A percentile compares a stretch with the other conserved stretches of the same genome.
Evolutionary conservation across 257 asterid species (phyloP).

Genomic region (Primulina eburnea): DNA sequence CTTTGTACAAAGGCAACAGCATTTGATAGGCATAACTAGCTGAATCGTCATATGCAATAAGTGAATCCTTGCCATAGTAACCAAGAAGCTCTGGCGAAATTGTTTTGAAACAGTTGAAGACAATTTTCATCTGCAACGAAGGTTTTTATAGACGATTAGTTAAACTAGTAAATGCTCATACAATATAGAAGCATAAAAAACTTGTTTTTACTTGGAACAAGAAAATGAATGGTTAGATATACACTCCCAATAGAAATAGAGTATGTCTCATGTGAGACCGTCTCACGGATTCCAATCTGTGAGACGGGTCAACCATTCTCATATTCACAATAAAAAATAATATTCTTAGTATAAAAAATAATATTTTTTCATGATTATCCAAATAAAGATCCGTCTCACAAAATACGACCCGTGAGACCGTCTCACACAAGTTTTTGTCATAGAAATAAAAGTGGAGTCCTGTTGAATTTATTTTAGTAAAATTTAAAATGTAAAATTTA

Average conservation of each 20-base stretch:
- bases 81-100: slow-evolving; percentile 59
- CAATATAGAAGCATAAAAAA: neutral
- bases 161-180: neutral
- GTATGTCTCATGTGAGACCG: too few species aligned
- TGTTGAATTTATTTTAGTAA: neutral
- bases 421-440: too few species aligned
- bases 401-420: too few species aligned
- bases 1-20: slow-evolving; percentile 76
- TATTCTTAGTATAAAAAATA: too few species aligned
- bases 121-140: slow-evolving; percentile 69
- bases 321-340: too few species aligned
- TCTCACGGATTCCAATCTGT: too few species aligned
- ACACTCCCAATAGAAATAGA: neutral
- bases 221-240: neutral
- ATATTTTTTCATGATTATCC: too few species aligned
- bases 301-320: too few species aligned
- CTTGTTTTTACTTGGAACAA: neutral
- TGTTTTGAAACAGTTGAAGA: slow-evolving; percentile 65
- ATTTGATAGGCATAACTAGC: slow-evolving; percentile 62
- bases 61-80: slow-evolving; percentile 21
- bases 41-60: slow-evolving; percentile 36
- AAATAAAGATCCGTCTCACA: too few species aligned
- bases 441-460: neutral
- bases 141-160: slow-evolving; percentile 13
- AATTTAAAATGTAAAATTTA: neutral